Conservation (phyloP, 768 basidiomycete genomes). For the Nidularia sp. region DNA sequence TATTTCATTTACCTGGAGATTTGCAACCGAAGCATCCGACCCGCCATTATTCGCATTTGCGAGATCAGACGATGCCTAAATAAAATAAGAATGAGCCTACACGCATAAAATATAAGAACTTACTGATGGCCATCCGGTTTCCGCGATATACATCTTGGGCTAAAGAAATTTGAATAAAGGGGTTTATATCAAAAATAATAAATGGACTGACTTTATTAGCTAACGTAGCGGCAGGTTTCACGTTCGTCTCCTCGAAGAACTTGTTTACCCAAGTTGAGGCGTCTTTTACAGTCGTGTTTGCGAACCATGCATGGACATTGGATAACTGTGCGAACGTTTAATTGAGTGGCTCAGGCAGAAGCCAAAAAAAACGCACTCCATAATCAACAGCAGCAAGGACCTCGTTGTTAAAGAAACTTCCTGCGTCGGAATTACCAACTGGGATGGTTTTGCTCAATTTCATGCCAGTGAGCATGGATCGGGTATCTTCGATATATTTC, state of each 20-base stretch:
- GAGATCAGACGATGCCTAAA: conserved; percentile 51
- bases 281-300: conserved; percentile 60
- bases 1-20: conserved; percentile 44
- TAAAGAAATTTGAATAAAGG: conserved; percentile 7
- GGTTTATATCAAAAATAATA: neutral
- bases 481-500: conserved; percentile 63
- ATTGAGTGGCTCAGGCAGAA: neutral
- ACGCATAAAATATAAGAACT: conserved; percentile 9
- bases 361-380: conserved; percentile 42
- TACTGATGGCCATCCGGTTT: conserved; percentile 82
- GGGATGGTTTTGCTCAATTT: conserved; percentile 59
- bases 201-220: conserved; percentile 46
- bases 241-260: conserved; percentile 74
- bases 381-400: conserved; percentile 65
- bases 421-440: conserved; percentile 84
- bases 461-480: conserved; percentile 46
- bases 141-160: conserved; percentile 87
- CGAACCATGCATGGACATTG: conserved; percentile 97
- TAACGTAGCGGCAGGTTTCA: conserved; percentile 49
- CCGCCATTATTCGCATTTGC: conserved; percentile 63
- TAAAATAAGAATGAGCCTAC: neutral
- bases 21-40: conserved; percentile 52
- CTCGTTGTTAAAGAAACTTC: conserved; percentile 71
- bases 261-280: conserved; percentile 79
- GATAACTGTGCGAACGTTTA: conserved; percentile 49